Evolutionary conservation across 805 yeast species (phyloP), one percentile per base, ranked within the genome.

Genomic region (Yamadazyma laniorum): DNA sequence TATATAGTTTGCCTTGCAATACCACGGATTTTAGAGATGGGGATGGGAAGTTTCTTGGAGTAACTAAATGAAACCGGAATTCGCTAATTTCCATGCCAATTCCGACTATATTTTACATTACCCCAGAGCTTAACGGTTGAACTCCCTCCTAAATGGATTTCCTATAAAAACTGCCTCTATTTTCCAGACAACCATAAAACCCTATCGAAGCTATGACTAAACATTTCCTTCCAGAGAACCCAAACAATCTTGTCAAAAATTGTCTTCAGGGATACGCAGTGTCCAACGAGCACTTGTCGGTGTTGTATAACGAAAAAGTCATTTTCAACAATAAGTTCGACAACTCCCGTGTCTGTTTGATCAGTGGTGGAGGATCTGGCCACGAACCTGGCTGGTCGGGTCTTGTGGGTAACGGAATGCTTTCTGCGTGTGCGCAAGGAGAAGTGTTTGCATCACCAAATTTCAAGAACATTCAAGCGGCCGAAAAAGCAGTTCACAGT

Each of bases 381-480:
- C 72, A 66, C 42, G 72, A 66, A 40, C 72, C 72, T 5, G 70
- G 70, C 1, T 62, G 62, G 60, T 54, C 59, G 37, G 72, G 72
- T 0, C 54, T 65, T 32, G 70, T 66, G 12, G 62, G 67, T 12
- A 43, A 53, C 21, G 70, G 67, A 1, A 63, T 64, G 69, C 49
- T 66, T 11, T 37, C 64, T 11, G 70, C 70, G 4, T 59, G 64
- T 16, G 70, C 65, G 17, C 69, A 63, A 39, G 72, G 72, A 18
- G 69, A 64, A 32, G 59, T 66, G 3, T 66, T 66, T 52, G 70
- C 70, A n/a, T 53, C 63, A 23, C 72, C 72, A 17, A 63, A 63
- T 47, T 60, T 58, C 42, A 53, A 58, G 29, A 60, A 66, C 43
- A 58, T 65, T 29, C 56, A 60, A 42, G 63, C 68, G 8, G 67